Evolutionary conservation across 2,329 filamentous ascomycete species (phyloP), one percentile per base, ranked within the genome.

Genomic region (Aaosphaeria pasadenensis): DNA sequence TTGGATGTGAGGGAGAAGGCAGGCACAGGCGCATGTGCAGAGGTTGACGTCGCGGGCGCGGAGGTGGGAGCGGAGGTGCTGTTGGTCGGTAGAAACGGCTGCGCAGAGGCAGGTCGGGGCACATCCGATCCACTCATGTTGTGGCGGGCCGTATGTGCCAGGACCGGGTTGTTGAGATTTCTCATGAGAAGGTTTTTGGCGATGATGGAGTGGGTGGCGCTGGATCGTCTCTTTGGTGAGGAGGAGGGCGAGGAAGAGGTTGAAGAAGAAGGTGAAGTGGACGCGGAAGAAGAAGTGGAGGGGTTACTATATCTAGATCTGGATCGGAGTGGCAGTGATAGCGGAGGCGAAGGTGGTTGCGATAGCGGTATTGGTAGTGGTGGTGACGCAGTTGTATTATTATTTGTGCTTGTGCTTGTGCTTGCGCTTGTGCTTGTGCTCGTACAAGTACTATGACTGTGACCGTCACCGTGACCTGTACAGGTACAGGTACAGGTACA

Each of bases 111-210:
- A 46, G 51, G 53, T 44, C 42, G 7, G 47, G 44, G 48, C 53
- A 47, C 48, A 52, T 57, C 45, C 56, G 53, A 56, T 36, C 33
- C 33, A 4, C n/a, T 36, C 9, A 9, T 36, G 33, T 9, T 9
- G 33, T 9, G 9, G n/a, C 7, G 33, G 33, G 9, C 9, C 33
- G 33, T n/a, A 55, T 52, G 42, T 59, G 51, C 43, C 47, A 46
- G 48, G 45, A 47, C 52, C 44, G 57, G 54, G 31, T 59, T 55
- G 47, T 55, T 55, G 54, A 70, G 62, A 59, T 62, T 69, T 65
- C 71, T 74, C 72, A 78, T 77, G 61, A 78, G 74, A 59, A 74
- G 75, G 58, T 73, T 73, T 66, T 75, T 74, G 43, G 77, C 77
- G 57, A 77, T 73, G 51, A 65, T 60, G 45, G 76, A 78, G 62